Base-by-base conservation (phyloP, 345 rosid genomes). In the Citrus maxima region DNA sequence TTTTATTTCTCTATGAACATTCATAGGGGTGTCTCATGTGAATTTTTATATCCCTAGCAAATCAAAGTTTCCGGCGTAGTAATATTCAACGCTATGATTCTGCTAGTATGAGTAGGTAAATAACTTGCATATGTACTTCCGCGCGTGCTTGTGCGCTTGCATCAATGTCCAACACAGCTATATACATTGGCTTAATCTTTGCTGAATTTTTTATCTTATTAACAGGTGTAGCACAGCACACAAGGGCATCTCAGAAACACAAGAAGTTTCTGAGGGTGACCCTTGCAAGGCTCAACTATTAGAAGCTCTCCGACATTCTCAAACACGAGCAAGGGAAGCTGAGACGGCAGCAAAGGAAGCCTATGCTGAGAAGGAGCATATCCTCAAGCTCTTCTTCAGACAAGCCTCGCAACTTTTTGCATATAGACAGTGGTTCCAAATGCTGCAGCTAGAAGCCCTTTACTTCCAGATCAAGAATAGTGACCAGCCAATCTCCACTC, bases 281-380 rank as follows among this genome's bases (percentile, higher is more conserved):
- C 82, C 93, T 65, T 84, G 87, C 83, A 96, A 92, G 83, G 85
- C 92, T 32, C 86, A 89, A 90, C 87, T 97, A 16, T 73, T 97
- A 79, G 98, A 94, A 84, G 99, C 99, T 40, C 87, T 97, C 35
- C 54, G 97, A 40, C 98, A 85, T 79, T 97, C 99, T 56, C 99
- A 97, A 86, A 93, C 99, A 16, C 92, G 99, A 27, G 98, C 99
- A 40, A 92, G 99, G 82, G 94, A 97, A 86, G 98, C 99, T 5
- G 99, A 97, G 82, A 90, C 87, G 65, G 92, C 92, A 64, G 99
- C 96, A n/a, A 84, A 89, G 84, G 88, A 88, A 80, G 98, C 90
- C 7, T 75, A 82, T 64, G 93, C 90, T 1, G 99, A 97, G 86
- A 97, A 92, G 85, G 98, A 93, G 74, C 89, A 94, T 75, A 76